These are phyloP conservation scores for Penicillium coffeae DNA, from an alignment of 495 filamentous ascomycete genomes.

Conservation along the genomic window DNA sequence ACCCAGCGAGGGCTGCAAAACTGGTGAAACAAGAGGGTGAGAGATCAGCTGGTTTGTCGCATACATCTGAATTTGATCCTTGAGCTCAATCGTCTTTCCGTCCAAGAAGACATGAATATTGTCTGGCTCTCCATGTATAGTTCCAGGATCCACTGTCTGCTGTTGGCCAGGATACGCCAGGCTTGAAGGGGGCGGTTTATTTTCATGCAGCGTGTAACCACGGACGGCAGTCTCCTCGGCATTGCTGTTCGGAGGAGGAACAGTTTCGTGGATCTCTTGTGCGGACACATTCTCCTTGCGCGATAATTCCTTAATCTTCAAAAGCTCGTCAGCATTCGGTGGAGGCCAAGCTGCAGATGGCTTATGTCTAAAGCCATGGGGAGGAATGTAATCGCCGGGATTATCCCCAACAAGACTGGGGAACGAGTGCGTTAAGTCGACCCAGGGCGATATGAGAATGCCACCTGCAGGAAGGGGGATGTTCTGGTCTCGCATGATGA, in stretches of 20 bases:
- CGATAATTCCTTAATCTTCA: constrained; percentile 35
- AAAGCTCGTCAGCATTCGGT: constrained; percentile 68
- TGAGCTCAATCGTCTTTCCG: constrained; percentile 70
- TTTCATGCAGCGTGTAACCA: constrained; percentile 37
- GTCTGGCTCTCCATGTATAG: constrained; percentile 34
- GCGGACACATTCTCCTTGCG: constrained; percentile 31
- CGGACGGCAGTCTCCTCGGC: constrained; percentile 35
- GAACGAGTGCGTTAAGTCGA: constrained; percentile 89
- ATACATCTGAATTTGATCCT: constrained; percentile 95
- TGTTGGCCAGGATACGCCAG: constrained; percentile 36
- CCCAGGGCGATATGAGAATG: constrained; percentile 89
- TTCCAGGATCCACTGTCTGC: constrained; percentile 19
- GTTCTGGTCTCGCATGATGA: constrained; percentile 75
- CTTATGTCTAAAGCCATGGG: constrained; percentile 78
- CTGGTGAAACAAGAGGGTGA: constrained; percentile 86
- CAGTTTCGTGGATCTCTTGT: constrained; percentile 16
- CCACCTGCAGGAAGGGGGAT: constrained; percentile 83
- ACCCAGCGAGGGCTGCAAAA: constrained; percentile 79
- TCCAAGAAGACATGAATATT: constrained; percentile 58
- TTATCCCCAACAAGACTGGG: constrained; percentile 75
- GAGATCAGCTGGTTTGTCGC: constrained; percentile 79
- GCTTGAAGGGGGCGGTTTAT: constrained; percentile 12
- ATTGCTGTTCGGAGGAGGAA: constrained; percentile 14
- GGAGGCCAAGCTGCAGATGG: constrained; percentile 90
- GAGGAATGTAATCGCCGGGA: constrained; percentile 79